Base-by-base conservation (phyloP, 2,329 filamentous ascomycete species). In the Paracoccidioides brasiliensis region DNA sequence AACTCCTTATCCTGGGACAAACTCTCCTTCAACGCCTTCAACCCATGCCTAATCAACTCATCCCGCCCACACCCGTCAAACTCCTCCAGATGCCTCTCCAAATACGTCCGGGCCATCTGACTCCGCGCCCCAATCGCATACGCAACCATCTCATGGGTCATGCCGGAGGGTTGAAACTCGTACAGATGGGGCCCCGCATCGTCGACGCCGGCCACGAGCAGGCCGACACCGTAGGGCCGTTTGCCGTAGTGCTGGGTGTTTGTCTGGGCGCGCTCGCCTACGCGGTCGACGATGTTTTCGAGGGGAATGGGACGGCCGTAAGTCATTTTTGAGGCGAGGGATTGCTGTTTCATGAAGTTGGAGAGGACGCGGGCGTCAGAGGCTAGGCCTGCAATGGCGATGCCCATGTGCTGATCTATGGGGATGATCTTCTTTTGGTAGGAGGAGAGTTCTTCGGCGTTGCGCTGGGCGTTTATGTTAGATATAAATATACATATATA, bases 271-370 rank as follows among this genome's bases (percentile, higher is more conserved):
- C 95, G 93, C 72, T 95, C 90, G 65, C 88, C 91, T 69, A 98
- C 96, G 74, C 91, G 86, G 62, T 84, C 81, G 63, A 95, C 90
- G 65, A 97, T 88, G 60, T 87, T 86, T 67, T 89, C 85, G 69
- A 97, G 78, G 37, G 90, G 88, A 70, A 98, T 93, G 63, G 90
- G 84, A 63, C 93, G 90, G 74, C 88, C 91, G 78, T 95, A 97
- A 56, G 90, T 95, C 66, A 98, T 85, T 72, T 91, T 90, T 66
- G 93, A 91, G 67, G 88, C 87, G 67, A 98, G 88, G 61, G 89
- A 95, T 77, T 97, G 93, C 76, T 95, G 90, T 79, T 96, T 97
- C 91, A 98, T 97, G 79, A 96, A 98, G 82, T 98, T 98, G 79
- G 90, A 96, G 65, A 98, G 90, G 65, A 98, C 93, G 68, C 93